A percentile compares a stretch with the other conserved stretches of the same genome.
These are phyloP conservation scores for Eucalyptus marginata DNA, from an alignment of 345 rosid genomes.

Conservation along the genomic window DNA sequence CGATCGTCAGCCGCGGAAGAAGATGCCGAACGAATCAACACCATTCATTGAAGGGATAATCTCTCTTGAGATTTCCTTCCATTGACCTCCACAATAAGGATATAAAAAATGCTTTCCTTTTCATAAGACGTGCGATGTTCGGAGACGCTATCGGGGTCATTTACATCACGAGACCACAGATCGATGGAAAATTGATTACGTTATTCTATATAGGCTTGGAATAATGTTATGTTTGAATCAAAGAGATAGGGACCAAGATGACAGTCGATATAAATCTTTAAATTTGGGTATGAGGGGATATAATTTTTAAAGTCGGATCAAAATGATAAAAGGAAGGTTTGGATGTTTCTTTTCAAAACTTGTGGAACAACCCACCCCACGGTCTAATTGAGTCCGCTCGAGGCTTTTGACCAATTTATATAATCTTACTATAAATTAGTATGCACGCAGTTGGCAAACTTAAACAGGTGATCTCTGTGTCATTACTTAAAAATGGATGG, in stretches of 20 bases:
- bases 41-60: neutral
- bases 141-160: neutral
- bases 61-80: neutral
- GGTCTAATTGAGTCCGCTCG: neutral
- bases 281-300: neutral
- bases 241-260: neutral
- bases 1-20: neutral
- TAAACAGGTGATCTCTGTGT: neutral
- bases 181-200: neutral
- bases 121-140: neutral
- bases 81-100: neutral
- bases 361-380: neutral
- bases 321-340: neutral
- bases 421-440: neutral
- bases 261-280: neutral
- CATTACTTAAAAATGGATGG: neutral
- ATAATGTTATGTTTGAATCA: neutral
- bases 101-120: neutral
- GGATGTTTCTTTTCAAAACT: neutral
- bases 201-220: neutral
- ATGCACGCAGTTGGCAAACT: neutral
- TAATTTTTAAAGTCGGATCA: neutral
- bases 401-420: neutral
- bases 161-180: neutral
- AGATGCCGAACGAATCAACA: neutral